Conservation (phyloP, 129 eudicot species). For the Erigeron canadensis region DNA sequence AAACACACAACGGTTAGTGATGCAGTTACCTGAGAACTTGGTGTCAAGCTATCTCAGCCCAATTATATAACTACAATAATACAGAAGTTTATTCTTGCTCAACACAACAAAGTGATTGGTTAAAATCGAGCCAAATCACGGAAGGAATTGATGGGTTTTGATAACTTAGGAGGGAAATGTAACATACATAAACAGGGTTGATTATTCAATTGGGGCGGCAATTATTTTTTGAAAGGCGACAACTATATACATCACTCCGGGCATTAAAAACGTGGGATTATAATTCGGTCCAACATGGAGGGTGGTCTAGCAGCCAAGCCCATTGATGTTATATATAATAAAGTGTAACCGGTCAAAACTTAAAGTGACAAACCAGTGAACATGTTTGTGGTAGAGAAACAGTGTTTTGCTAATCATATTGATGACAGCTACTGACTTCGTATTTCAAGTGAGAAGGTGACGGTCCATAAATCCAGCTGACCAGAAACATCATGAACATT, state of each 20-base stretch:
- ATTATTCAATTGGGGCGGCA: background rate
- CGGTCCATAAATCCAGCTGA: background rate
- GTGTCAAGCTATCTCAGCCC: background rate
- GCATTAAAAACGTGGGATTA: too few species aligned
- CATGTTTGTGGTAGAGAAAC: background rate
- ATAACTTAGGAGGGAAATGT: background rate
- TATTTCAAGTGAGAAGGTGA: background rate
- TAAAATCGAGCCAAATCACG: background rate
- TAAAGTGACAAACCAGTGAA: background rate
- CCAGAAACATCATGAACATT: background rate
- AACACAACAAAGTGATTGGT: slow-evolving; percentile 1
- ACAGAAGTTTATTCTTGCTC: background rate
- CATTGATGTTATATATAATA: too few species aligned
- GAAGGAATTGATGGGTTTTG: background rate
- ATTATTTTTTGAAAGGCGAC: too few species aligned
- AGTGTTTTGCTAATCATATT: slow-evolving; percentile 8
- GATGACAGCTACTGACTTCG: slow-evolving; percentile 2
- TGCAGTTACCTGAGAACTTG: background rate
- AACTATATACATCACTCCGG: too few species aligned
- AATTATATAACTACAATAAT: background rate
- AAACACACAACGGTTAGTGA: background rate
- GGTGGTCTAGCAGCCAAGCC: too few species aligned
- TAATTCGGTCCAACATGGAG: too few species aligned
- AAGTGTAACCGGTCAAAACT: background rate
- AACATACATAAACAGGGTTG: background rate